Conservation (phyloP, 805 yeast species). For the Ogataea henricii region DNA sequence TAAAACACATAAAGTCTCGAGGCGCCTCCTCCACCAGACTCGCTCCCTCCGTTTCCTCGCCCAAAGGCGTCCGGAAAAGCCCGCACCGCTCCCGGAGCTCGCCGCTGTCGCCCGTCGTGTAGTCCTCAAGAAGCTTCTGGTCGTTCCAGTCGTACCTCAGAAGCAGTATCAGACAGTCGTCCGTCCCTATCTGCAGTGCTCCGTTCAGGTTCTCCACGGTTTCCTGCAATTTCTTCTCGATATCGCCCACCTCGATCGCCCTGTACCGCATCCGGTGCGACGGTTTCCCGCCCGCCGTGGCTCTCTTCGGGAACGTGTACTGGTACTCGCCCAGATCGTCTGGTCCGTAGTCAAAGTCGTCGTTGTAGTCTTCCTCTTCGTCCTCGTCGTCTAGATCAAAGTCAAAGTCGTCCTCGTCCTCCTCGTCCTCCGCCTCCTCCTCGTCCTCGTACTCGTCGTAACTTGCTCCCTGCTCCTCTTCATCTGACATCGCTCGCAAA, state of each 20-base stretch:
- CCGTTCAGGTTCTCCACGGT: conserved; percentile 38
- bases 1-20: conserved; percentile 49
- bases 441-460: conserved; percentile 20
- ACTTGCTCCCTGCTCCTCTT: conserved; percentile 5
- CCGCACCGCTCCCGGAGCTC: conserved; percentile 28
- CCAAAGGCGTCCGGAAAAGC: conserved; percentile 29
- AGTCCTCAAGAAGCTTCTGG: conserved; percentile 56
- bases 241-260: conserved; percentile 33
- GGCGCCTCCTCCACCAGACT: conserved; percentile 21
- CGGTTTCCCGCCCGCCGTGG: conserved; percentile 22
- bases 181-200: conserved; percentile 40
- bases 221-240: conserved; percentile 28
- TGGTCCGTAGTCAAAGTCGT: conserved; percentile 21
- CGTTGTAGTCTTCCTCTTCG: conserved; percentile 30
- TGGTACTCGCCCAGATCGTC: conserved; percentile 12
- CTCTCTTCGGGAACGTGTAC: conserved; percentile 22
- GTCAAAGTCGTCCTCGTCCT: conserved; percentile 18
- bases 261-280: conserved; percentile 35
- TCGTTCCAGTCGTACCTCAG: conserved; percentile 59
- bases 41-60: conserved; percentile 34
- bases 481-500: conserved; percentile 12
- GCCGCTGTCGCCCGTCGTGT: conserved; percentile 42
- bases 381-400: conserved; percentile 20
- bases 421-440: conserved; percentile 26
- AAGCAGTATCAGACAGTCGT: conserved; percentile 46